These are phyloP conservation scores for Hevea brasiliensis DNA, from an alignment of 345 rosid genomes.

Conservation along the genomic window DNA sequence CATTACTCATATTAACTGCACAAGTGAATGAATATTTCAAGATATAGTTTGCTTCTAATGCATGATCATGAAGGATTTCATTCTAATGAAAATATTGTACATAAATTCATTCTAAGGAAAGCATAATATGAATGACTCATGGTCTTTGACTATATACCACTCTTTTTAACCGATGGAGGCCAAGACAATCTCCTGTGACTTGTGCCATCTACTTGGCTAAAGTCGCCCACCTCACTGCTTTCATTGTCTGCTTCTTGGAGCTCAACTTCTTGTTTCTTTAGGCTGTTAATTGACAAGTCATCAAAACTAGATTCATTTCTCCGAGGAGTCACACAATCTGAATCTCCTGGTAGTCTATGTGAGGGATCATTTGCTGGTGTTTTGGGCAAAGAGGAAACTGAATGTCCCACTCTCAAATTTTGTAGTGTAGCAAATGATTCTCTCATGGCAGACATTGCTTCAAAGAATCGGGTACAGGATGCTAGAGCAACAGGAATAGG, in stretches of 20 bases:
- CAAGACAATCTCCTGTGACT: constrained; percentile 78
- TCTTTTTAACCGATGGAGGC: constrained; percentile 70
- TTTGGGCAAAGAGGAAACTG: constrained; percentile 52
- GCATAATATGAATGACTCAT: background rate
- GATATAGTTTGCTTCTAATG: background rate
- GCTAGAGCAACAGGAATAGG: constrained; percentile 99
- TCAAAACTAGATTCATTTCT: constrained; percentile 63
- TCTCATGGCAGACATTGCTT: constrained; percentile 99
- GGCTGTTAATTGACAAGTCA: constrained; percentile 51
- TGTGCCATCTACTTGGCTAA: constrained; percentile 41
- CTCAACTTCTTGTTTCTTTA: constrained; percentile 41
- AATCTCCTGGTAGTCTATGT: constrained; percentile 41
- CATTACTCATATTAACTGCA: background rate
- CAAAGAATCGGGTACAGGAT: constrained; percentile 93
- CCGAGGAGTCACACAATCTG: constrained; percentile 71
- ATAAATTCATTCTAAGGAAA: background rate
- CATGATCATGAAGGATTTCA: background rate
- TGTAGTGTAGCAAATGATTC: constrained; percentile 93
- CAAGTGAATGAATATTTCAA: background rate
- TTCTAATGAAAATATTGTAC: constrained; percentile 9
- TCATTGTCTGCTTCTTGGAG: constrained; percentile 45
- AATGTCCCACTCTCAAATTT: constrained; percentile 72
- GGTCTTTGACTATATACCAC: constrained; percentile 18
- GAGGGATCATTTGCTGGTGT: constrained; percentile 51
- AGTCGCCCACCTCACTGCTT: constrained; percentile 40